Evolutionary conservation across 257 asterid species (phyloP).

Genomic region (Fraxinus americana): DNA sequence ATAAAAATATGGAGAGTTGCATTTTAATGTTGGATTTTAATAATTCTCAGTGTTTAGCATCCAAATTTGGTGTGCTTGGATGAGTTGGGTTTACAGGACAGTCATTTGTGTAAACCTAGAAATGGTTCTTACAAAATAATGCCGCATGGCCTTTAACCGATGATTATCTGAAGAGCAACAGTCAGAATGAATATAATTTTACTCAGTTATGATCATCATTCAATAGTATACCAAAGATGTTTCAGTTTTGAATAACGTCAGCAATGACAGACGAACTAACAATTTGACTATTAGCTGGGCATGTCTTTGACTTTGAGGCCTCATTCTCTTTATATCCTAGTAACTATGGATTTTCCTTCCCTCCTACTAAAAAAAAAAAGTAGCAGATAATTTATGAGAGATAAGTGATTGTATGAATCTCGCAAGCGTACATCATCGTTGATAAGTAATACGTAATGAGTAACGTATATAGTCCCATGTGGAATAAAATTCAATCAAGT

Average conservation of each 20-base stretch:
- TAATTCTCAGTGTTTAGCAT: not conserved
- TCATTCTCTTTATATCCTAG: not conserved
- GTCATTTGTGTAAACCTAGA: not conserved
- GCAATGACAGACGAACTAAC: constrained; percentile 6
- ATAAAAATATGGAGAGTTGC: no score
- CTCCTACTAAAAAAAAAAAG: not conserved
- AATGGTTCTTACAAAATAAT: not conserved
- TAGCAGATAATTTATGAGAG: not conserved
- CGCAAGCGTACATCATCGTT: no score
- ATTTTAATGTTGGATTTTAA: not conserved
- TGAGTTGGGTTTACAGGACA: not conserved
- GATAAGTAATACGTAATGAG: no score
- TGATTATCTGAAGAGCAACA: constrained; percentile 2
- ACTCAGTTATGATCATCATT: not conserved
- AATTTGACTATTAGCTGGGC: not conserved
- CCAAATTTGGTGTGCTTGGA: not conserved
- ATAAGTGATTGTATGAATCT: no score
- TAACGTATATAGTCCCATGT: no score
- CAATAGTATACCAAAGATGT: not conserved
- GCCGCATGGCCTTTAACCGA: not conserved
- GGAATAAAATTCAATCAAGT: no score
- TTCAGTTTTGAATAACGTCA: not conserved
- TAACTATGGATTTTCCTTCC: not conserved
- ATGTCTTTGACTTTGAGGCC: not conserved
- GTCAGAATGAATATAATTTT: not conserved